Evolutionary conservation across 2,329 filamentous ascomycete genomes (phyloP).

Genomic region (Cryphonectria naterciae): DNA sequence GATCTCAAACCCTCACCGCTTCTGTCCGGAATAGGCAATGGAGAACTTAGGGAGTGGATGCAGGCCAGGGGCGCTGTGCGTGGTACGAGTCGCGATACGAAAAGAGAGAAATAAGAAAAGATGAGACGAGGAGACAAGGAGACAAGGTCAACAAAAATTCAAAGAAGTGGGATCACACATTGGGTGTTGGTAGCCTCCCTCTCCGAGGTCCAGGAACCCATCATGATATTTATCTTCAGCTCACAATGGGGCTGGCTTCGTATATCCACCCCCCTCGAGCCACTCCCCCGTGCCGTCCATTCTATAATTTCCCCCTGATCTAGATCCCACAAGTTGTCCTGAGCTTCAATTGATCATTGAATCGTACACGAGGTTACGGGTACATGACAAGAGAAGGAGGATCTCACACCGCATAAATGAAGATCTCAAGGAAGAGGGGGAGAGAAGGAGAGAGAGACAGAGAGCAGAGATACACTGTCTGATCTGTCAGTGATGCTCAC

Average conservation of each 20-base stretch:
- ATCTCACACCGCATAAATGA: slow-evolving; percentile 21
- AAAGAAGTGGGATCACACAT: slow-evolving; percentile 10
- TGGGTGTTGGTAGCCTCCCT: background rate
- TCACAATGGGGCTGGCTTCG: background rate
- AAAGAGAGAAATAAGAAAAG: slow-evolving; percentile 5
- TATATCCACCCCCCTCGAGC: slow-evolving; percentile 26
- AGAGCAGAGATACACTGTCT: background rate
- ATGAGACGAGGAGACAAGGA: background rate
- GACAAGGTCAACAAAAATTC: slow-evolving; percentile 18
- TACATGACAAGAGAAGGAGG: background rate
- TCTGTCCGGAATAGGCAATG: slow-evolving; percentile 29
- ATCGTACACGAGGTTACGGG: background rate
- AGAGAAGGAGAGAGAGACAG: no score
- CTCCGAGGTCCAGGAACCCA: slow-evolving; percentile 10
- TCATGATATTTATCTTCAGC: slow-evolving; percentile 18
- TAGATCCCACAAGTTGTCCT: slow-evolving; percentile 23
- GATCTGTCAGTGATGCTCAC: slow-evolving; percentile 4
- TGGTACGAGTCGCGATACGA: slow-evolving; percentile 30
- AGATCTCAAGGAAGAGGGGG: background rate
- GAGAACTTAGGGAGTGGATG: slow-evolving; percentile 27
- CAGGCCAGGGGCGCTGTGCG: slow-evolving; percentile 22
- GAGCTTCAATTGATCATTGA: slow-evolving; percentile 15
- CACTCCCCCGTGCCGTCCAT: slow-evolving; percentile 19
- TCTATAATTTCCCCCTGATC: slow-evolving; percentile 28
- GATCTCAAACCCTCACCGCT: slow-evolving; percentile 29